Conservation (phyloP, 2,329 filamentous ascomycete genomes). For the Sclerotinia sclerotiorum region DNA sequence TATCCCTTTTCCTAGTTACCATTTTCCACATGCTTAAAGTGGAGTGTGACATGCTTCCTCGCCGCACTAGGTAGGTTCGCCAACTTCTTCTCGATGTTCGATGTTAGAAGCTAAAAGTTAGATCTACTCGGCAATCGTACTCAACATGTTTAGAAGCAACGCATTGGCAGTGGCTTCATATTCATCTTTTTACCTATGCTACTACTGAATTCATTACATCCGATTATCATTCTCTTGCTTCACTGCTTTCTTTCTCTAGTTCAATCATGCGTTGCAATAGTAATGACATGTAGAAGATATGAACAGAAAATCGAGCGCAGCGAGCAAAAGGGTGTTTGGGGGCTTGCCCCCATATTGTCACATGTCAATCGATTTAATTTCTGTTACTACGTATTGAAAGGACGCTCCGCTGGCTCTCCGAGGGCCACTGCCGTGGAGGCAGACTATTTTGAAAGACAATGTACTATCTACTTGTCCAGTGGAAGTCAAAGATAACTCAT, state of each 20-base stretch:
- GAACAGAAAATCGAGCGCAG: background rate
- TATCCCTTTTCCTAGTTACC: no score
- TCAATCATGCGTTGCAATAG: background rate
- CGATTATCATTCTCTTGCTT: background rate
- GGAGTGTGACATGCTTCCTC: no score
- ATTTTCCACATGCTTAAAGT: background rate
- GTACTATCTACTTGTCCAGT: background rate
- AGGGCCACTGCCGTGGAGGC: slow-evolving; percentile 4
- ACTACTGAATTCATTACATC: background rate
- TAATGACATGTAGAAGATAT: background rate
- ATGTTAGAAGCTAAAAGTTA: background rate
- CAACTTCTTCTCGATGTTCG: background rate
- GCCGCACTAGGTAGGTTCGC: no score
- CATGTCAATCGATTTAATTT: background rate
- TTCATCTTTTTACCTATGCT: background rate
- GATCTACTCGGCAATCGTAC: background rate
- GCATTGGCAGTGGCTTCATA: background rate
- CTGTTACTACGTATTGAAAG: background rate
- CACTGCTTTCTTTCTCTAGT: background rate
- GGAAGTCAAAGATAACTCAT: background rate
- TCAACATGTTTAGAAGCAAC: no score
- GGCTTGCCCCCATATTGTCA: background rate
- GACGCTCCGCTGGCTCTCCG: slow-evolving; percentile 1
- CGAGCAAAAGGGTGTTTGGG: background rate
- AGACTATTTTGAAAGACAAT: background rate